Conservation (phyloP, 352 stramenopile species). For the Globisporangium spiculum region DNA sequence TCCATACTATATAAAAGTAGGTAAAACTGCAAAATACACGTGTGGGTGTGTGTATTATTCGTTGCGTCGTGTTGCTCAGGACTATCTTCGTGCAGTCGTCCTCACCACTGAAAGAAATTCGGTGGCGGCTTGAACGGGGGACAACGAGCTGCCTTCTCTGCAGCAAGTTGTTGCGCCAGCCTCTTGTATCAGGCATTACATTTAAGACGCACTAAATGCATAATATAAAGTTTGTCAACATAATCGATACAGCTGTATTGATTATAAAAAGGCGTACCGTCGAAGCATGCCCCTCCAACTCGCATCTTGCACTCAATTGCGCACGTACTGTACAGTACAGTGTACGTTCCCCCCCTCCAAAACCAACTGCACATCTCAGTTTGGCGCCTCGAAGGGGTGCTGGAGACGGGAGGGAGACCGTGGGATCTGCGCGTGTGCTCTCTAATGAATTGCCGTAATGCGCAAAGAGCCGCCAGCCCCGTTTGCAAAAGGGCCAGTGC, state of each 20-base stretch:
- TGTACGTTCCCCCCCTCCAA: not conserved
- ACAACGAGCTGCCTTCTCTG: not conserved
- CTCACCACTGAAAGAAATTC: not conserved
- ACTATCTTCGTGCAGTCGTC: not conserved
- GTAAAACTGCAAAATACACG: too few species aligned
- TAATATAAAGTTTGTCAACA: not conserved
- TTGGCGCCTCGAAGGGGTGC: slow-evolving; percentile 1
- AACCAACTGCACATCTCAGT: slow-evolving; percentile 5
- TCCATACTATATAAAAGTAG: too few species aligned
- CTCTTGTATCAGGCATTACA: not conserved
- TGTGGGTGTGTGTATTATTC: not conserved
- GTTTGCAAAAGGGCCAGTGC: slow-evolving; percentile 8
- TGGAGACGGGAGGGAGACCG: not conserved
- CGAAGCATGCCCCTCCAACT: not conserved
- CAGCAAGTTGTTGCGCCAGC: not conserved
- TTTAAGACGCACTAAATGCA: not conserved
- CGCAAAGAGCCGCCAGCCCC: not conserved
- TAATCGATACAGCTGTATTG: not conserved
- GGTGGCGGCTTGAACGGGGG: not conserved
- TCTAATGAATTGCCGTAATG: slow-evolving; percentile 5
- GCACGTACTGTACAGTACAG: not conserved
- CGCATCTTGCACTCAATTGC: not conserved
- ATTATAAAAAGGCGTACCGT: not conserved
- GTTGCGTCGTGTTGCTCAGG: not conserved
- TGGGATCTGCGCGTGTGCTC: slow-evolving; percentile 1